Conservation (phyloP, 371 early-diverging fungal genomes). For the Apophysomyces sp. region DNA sequence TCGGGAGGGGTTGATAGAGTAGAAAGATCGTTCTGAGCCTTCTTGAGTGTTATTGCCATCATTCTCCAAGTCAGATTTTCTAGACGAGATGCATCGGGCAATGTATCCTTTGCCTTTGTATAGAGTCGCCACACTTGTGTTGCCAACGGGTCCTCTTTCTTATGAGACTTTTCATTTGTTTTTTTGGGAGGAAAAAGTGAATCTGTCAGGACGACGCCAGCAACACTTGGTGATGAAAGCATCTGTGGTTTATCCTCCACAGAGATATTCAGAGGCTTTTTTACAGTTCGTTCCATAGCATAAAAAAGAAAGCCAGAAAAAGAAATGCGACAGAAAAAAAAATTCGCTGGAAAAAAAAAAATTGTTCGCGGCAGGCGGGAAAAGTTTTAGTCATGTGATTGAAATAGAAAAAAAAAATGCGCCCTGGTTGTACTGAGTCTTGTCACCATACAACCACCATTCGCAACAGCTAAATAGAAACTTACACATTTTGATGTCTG, state of each 20-base stretch:
- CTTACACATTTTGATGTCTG: too few relatives aligned
- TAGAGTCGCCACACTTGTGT: conserved; percentile 71
- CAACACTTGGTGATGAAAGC: neutral
- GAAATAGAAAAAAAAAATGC: too few relatives aligned
- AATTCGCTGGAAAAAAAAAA: neutral
- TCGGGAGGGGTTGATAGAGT: neutral
- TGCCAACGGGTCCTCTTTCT: conserved; percentile 56
- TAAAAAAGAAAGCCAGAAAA: neutral
- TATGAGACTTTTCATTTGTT: conserved; percentile 15
- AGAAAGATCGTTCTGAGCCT: conserved; percentile 32
- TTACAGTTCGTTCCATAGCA: neutral
- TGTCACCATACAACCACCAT: too few relatives aligned
- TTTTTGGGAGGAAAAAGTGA: conserved; percentile 16
- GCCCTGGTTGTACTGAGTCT: too few relatives aligned
- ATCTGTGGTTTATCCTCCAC: neutral
- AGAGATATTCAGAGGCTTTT: neutral
- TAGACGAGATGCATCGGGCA: conserved; percentile 64
- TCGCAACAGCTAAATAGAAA: too few relatives aligned
- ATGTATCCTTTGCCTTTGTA: conserved; percentile 63
- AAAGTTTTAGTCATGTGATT: too few relatives aligned
- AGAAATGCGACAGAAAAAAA: neutral
- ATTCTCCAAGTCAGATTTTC: conserved; percentile 75
- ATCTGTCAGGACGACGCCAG: conserved; percentile 15
- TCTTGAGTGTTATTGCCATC: conserved; percentile 63
- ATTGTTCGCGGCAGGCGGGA: too few relatives aligned